Evolutionary conservation across 2,329 filamentous ascomycete species (phyloP), one percentile per base, ranked within the genome.

Genomic region (Dothistroma septosporum): DNA sequence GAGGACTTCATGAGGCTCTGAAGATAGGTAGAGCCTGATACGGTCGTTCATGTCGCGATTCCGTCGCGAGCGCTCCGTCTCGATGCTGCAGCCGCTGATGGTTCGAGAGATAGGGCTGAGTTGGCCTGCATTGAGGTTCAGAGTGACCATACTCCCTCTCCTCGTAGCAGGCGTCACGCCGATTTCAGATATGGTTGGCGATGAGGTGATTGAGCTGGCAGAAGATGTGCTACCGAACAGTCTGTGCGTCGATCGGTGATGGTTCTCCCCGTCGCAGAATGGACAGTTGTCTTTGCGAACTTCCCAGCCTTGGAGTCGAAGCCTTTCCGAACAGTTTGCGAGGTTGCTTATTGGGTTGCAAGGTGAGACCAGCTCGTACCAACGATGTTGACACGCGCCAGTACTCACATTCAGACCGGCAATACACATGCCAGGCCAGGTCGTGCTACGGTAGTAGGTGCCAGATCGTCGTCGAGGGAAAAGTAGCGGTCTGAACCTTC

Each of bases 301-400:
- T 69, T 82, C 79, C 79, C 79, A 82, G 55, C 79, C 79, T 63
- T 78, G 74, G 55, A 82, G 73, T 46, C 73, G 73, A 37, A 82
- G 73, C 67, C 76, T 78, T 61, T 73, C 72, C 4, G 73, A 68
- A 67, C 79, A 82, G 69, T 79, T 80, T 68, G 76, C 68, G 57
- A 82, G 77, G 65, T 81, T 77, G 67, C 72, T 75, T 53, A 72
- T 72, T 1, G 76, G 73, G 31, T 69, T 70, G 72, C 79, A 82
- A 49, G 78, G 70, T 41, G 75, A 73, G 35, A 77, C 70, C 31
- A 82, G 75, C 61, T 78, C 75, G 71, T 80, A 81, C 79, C 79
- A 82, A 62, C 79, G 76, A 64, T 82, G 79, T 58, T 74, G 71
- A 74, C 79, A 82, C 48, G 76, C 70, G 57, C 77, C 74, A 8